These are phyloP conservation scores for Sugiyamaella floridensis DNA, from an alignment of 805 yeast species.

Conservation along the genomic window DNA sequence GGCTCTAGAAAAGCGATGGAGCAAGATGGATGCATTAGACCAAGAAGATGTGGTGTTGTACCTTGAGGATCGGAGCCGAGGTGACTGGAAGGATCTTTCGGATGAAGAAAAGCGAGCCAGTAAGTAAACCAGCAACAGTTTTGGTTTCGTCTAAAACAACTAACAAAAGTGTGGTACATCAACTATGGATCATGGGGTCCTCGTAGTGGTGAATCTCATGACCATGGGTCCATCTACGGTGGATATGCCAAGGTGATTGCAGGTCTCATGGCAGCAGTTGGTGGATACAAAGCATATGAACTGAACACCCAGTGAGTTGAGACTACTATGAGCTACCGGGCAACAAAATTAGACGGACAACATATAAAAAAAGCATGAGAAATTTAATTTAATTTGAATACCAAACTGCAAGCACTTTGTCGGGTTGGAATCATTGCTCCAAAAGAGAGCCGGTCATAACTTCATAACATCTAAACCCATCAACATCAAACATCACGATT, in stretches of 20 bases:
- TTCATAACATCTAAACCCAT: not conserved
- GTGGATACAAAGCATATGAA: constrained; percentile 20
- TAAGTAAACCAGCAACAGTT: constrained; percentile 7
- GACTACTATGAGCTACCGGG: not conserved
- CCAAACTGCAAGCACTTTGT: not conserved
- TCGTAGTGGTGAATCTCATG: constrained; percentile 17
- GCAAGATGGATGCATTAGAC: constrained; percentile 28
- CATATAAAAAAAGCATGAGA: not conserved
- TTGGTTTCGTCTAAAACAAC: not conserved
- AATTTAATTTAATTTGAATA: not conserved
- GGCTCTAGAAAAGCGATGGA: constrained; percentile 28
- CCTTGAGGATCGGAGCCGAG: constrained; percentile 31
- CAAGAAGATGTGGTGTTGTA: constrained; percentile 33
- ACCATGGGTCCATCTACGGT: constrained; percentile 22
- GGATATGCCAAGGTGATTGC: constrained; percentile 20
- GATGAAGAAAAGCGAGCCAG: constrained; percentile 30
- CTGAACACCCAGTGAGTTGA: not conserved
- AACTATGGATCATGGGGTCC: constrained; percentile 35
- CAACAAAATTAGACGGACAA: not conserved
- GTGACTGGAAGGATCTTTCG: constrained; percentile 29
- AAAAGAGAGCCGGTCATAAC: not conserved
- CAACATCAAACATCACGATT: too few relatives aligned
- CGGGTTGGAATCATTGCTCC: not conserved
- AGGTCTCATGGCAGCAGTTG: constrained; percentile 17
- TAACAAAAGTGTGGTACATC: constrained; percentile 21